Base-by-base conservation (phyloP, 805 yeast species). In the Ogataea ganodermae region DNA sequence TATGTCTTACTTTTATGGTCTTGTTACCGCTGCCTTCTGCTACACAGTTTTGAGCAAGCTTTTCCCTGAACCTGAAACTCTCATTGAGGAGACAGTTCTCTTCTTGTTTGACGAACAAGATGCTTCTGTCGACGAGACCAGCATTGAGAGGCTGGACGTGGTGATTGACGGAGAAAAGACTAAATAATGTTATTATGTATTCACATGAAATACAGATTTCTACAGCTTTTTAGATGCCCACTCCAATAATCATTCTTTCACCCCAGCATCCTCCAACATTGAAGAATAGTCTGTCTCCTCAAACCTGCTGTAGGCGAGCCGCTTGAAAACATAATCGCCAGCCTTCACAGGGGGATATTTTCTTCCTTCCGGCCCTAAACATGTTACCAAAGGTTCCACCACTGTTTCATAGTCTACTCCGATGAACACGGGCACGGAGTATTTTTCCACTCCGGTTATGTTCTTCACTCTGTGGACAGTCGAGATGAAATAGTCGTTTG, bases 381-480 rank as follows among this genome's bases (percentile, higher is more conserved):
- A 56, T 1, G 59, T 58, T 35, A 54, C 58, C 16, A 61, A 38
- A 8, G 62, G 60, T 17, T 55, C 56, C 40, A 59, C 51, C 5
- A 50, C 39, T 2, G 54, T 45, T 13, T 53, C 53, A 44, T 53
- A 50, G 23, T 57, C 46, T 8, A 58, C 59, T 17, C 57, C 57
- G 17, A 61, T 37, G 38, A 61, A 60, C 18, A 57, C 54, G 5
- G 66, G 66, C 18, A 60, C 51, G 0, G 66, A 59, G 33, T 57
- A 61, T 20, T 63, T 46, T 14, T 53, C 62, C 28, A 43, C 20
- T 12, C 58, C 64, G 20, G 63, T 56, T 35, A 66, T 16, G 49
- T 66, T 63, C 30, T 50, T 46, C 12, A 70, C 74, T 28, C 73
- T 55, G 44, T 70, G 74, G 10, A 68, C 59, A 0, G 73, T 68